These are phyloP conservation scores for Schizosaccharomyces japonicus DNA, from an alignment of 805 yeast genomes.

Conservation along the genomic window DNA sequence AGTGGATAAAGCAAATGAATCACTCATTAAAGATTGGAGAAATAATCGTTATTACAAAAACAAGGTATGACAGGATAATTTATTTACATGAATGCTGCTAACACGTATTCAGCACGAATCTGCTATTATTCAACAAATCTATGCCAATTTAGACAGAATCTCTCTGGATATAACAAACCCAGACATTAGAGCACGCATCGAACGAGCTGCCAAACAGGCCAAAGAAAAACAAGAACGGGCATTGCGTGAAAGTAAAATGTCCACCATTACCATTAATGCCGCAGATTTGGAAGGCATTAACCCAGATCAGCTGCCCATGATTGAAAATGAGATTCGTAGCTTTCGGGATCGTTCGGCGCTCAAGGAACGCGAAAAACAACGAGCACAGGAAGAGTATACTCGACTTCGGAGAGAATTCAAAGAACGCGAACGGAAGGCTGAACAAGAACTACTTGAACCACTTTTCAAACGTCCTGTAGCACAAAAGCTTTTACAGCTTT, in stretches of 20 bases:
- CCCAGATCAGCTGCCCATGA: conserved; percentile 9
- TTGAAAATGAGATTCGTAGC: conserved; percentile 9
- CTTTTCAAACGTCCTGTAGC: neutral
- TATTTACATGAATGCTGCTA: too few relatives aligned
- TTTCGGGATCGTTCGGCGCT: conserved; percentile 11
- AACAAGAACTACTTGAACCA: neutral
- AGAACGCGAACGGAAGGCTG: neutral
- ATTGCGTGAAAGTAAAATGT: neutral
- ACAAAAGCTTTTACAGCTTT: neutral
- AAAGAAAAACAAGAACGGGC: neutral
- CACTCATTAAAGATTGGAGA: neutral
- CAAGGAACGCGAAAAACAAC: conserved; percentile 10
- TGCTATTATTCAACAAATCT: neutral
- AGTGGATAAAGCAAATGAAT: neutral
- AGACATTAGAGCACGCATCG: neutral
- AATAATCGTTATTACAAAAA: neutral
- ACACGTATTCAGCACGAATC: neutral
- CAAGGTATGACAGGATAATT: too few relatives aligned
- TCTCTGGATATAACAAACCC: neutral
- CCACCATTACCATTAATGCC: conserved; percentile 3
- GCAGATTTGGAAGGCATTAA: conserved; percentile 11
- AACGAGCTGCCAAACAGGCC: conserved; percentile 3
- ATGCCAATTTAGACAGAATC: neutral
- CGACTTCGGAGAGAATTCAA: conserved; percentile 5
- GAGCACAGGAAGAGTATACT: conserved; percentile 9